Evolutionary conservation across 164 flowering plant species (phyloP), one percentile per base, ranked within the genome.

Genomic region (Paratinospora sagittata): DNA sequence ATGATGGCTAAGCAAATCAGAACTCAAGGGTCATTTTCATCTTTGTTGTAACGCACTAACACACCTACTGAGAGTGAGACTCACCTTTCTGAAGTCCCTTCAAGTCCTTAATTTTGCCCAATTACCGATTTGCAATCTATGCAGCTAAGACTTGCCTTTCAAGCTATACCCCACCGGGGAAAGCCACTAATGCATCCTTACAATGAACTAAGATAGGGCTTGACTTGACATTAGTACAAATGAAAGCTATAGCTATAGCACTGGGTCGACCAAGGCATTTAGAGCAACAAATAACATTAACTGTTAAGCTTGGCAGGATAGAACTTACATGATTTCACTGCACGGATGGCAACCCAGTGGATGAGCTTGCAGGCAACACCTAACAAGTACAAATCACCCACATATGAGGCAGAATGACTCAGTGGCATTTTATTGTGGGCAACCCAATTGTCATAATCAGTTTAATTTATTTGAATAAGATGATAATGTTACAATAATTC

Each of bases 371-470:
- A 55, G 61, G 61, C 23, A n/a, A 55, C 61, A 55, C 61, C 61
- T 55, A 55, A 55, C 24, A n/a, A 55, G 24, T 55, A 9, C 61
- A 55, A 55, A 55, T 55, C 9, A 55, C 61, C 61, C 61, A 55
- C n/a, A 55, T n/a, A n/a, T 55, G 61, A 55, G 61, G 61, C 61
- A 55, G 24, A 55, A 23, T 55, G 61, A 55, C 61, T 55, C 21
- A 23, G 24, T 6, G 12, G 2, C 61, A 19, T 19, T n/a, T 55
- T 55, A 19, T 19, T 17, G 61, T 8, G 3, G 61, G 10, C 7
- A 55, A 55, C 10, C 61, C 61, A 55, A 43, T 12, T 43, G 19
- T 55, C 21, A 21, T 55, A n/a, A 55, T 17, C 8, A 2, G 58
- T 55, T 19, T 19, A 52, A 55, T 3, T 0, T n/a, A 9, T 43